phyloP scores from a whole-genome alignment of 2,329 filamentous ascomycete species.

The Pleomassaria siparia region DNA sequence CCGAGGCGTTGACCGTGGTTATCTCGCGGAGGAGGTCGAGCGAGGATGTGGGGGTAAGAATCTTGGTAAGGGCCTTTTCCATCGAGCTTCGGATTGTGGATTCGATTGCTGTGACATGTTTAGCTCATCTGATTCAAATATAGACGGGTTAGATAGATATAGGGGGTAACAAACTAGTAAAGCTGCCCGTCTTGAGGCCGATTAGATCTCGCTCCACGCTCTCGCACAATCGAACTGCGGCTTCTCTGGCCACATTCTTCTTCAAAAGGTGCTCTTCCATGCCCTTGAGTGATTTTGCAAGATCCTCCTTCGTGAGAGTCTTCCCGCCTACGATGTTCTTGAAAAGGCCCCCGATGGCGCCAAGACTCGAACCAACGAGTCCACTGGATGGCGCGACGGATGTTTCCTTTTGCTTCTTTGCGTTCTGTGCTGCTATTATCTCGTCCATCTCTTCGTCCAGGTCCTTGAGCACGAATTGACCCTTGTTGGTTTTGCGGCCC shows the following conservation, averaged over 20 bases:
- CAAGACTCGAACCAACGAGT: conserved; percentile 76
- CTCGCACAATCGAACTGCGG: conserved; percentile 85
- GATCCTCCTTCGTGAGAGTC: conserved; percentile 81
- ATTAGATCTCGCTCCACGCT: conserved; percentile 88
- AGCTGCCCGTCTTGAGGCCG: conserved; percentile 87
- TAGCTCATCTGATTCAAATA: conserved; percentile 7
- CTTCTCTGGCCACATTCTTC: conserved; percentile 96
- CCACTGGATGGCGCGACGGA: conserved; percentile 40
- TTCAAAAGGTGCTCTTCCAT: conserved; percentile 94
- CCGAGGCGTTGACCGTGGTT: conserved; percentile 67
- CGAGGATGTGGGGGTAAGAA: conserved; percentile 92
- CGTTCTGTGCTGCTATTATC: conserved; percentile 80
- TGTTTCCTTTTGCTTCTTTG: conserved; percentile 44
- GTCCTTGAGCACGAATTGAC: conserved; percentile 92
- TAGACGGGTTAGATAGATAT: neutral
- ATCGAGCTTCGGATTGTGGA: conserved; percentile 81
- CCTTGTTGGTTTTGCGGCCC: conserved; percentile 82
- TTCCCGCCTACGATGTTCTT: conserved; percentile 95
- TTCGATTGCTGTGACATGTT: conserved; percentile 62
- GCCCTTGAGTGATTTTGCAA: conserved; percentile 88
- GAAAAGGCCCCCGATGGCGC: conserved; percentile 84
- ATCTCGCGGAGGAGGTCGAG: conserved; percentile 95
- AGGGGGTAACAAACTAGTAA: conserved; percentile 63
- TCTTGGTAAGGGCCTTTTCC: conserved; percentile 89
- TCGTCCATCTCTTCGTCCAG: conserved; percentile 90